phyloP scores from a whole-genome alignment of 2,329 filamentous ascomycete species.

The Cladobotryum protrusum region DNA sequence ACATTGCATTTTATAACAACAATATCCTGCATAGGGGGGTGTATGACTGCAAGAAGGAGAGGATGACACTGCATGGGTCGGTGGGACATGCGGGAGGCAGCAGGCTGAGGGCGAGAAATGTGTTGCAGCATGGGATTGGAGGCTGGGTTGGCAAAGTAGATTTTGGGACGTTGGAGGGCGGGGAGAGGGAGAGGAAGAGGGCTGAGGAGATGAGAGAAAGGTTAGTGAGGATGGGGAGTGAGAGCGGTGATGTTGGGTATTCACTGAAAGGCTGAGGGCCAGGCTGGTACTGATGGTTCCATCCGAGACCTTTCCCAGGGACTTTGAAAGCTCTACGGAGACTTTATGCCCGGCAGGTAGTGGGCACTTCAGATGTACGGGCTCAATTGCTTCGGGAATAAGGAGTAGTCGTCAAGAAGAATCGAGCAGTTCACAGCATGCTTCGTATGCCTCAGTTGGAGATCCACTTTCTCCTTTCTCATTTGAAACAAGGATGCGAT shows the following conservation, averaged over 20 bases:
- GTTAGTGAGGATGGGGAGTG: slow-evolving; percentile 55
- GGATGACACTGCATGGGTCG: slow-evolving; percentile 67
- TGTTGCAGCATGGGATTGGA: slow-evolving; percentile 68
- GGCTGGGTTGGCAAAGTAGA: slow-evolving; percentile 57
- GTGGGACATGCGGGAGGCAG: slow-evolving; percentile 57
- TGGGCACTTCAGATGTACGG: too few species aligned
- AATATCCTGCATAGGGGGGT: slow-evolving; percentile 75
- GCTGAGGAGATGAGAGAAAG: slow-evolving; percentile 60
- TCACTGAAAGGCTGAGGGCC: slow-evolving; percentile 46
- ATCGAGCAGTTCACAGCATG: too few species aligned
- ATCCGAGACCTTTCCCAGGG: too few species aligned
- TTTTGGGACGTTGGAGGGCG: slow-evolving; percentile 42
- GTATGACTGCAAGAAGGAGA: slow-evolving; percentile 52
- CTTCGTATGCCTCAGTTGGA: too few species aligned
- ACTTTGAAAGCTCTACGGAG: too few species aligned
- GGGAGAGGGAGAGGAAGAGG: slow-evolving; percentile 36
- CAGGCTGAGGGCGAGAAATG: slow-evolving; percentile 57
- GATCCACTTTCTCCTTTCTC: too few species aligned
- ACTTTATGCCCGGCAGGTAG: too few species aligned
- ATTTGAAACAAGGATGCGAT: too few species aligned
- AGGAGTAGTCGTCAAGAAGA: too few species aligned
- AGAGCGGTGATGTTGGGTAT: slow-evolving; percentile 57
- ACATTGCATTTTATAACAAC: slow-evolving; percentile 84
- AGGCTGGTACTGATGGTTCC: too few species aligned
- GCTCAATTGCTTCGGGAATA: too few species aligned